Conservation (phyloP, 768 basidiomycete genomes). For the Amanita subjunquillea region DNA sequence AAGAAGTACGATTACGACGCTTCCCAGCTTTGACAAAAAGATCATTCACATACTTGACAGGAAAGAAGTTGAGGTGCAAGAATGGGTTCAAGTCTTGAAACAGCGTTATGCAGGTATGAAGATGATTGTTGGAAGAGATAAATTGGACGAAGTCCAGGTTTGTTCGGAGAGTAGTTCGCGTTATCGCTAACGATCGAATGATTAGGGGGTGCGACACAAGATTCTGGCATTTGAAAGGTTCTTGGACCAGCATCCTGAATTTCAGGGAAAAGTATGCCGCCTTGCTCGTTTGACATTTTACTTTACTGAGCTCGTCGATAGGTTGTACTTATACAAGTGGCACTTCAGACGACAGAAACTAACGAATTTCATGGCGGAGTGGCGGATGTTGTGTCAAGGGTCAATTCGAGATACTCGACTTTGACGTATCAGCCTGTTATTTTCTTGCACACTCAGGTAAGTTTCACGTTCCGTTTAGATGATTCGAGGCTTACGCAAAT, state of each 20-base stretch:
- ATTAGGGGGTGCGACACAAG: conserved; percentile 69
- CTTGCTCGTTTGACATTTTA: neutral
- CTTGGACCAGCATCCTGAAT: conserved; percentile 71
- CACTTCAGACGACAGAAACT: conserved; percentile 70
- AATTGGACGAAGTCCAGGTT: conserved; percentile 77
- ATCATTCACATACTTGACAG: conserved; percentile 19
- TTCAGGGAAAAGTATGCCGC: conserved; percentile 52
- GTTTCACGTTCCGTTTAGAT: neutral
- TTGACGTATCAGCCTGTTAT: conserved; percentile 84
- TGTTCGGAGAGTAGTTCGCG: neutral
- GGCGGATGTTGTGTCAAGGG: conserved; percentile 64
- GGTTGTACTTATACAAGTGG: conserved; percentile 82
- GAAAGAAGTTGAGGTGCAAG: conserved; percentile 64
- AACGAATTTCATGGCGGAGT: conserved; percentile 69
- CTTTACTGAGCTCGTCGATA: conserved; percentile 12
- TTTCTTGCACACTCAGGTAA: conserved; percentile 63
- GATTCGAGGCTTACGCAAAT: neutral
- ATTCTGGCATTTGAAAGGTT: conserved; percentile 77
- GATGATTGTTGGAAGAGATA: conserved; percentile 80
- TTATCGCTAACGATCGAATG: neutral
- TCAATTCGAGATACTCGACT: conserved; percentile 77
- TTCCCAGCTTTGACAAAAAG: neutral
- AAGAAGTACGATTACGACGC: conserved; percentile 38
- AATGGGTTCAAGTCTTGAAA: conserved; percentile 72
- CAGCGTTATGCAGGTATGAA: conserved; percentile 83